Percentiles rank a stretch among this genome's conserved stretches.
These are phyloP conservation scores for Cyphellophora attinorum DNA, from an alignment of 2,329 filamentous ascomycete genomes.

Conservation along the genomic window DNA sequence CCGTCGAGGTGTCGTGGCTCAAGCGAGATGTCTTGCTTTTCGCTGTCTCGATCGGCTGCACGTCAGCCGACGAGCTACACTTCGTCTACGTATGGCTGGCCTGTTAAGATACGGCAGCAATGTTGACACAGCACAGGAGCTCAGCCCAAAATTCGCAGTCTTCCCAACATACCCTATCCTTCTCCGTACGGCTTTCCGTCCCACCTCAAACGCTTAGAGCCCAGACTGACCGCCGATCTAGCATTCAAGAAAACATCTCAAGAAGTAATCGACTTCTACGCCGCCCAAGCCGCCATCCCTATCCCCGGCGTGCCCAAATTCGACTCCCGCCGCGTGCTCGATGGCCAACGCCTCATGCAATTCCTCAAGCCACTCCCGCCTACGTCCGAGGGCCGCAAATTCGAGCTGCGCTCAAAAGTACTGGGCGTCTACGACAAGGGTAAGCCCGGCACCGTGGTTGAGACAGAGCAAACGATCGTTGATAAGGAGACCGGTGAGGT, in stretches of 20 bases:
- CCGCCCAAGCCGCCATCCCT: slow-evolving; percentile 51
- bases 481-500: slow-evolving; percentile 60
- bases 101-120: not conserved
- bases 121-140: slow-evolving; percentile 45
- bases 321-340: slow-evolving; percentile 64
- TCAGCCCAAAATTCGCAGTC: slow-evolving; percentile 74
- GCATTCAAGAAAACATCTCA: slow-evolving; percentile 68
- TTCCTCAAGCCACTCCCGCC: slow-evolving; percentile 68
- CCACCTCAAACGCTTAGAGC: not conserved
- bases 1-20: slow-evolving; percentile 68
- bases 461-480: slow-evolving; percentile 68
- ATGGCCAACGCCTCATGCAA: slow-evolving; percentile 72
- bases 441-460: slow-evolving; percentile 69
- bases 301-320: slow-evolving; percentile 72
- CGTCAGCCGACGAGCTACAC: slow-evolving; percentile 78
- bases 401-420: slow-evolving; percentile 69
- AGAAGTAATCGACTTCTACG: slow-evolving; percentile 80
- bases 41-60: slow-evolving; percentile 78
- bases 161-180: slow-evolving; percentile 85
- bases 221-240: slow-evolving; percentile 14
- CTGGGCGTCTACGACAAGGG: slow-evolving; percentile 87
- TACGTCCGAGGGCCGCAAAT: slow-evolving; percentile 59
- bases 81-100: slow-evolving; percentile 66
- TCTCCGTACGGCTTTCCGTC: slow-evolving; percentile 49
- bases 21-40: slow-evolving; percentile 86